These are phyloP conservation scores for Chrysoporthe deuterocubensis DNA, from an alignment of 2,329 filamentous ascomycete genomes.

Conservation along the genomic window DNA sequence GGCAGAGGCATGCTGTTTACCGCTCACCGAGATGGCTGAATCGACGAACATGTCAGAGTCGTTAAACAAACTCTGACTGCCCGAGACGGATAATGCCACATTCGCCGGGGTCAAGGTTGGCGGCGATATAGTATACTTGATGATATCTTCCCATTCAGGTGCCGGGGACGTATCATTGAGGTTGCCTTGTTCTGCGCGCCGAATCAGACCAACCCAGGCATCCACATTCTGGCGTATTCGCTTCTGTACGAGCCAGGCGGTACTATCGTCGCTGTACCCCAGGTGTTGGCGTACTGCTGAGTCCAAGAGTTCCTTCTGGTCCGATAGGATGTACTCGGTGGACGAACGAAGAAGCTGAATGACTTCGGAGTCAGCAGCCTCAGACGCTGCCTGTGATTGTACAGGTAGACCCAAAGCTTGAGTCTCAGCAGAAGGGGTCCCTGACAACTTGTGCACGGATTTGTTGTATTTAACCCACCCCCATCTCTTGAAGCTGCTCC, in stretches of 20 bases:
- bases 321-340: neutral
- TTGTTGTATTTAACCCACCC: neutral
- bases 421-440: too few relatives aligned
- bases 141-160: neutral
- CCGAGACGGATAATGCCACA: neutral
- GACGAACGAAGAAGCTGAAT: neutral
- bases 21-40: neutral
- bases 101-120: neutral
- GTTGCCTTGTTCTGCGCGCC: neutral
- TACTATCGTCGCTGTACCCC: neutral
- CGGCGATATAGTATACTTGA: neutral
- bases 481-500: neutral
- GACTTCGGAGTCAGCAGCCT: neutral
- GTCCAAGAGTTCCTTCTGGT: neutral
- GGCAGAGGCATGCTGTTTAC: neutral
- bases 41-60: neutral
- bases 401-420: too few relatives aligned
- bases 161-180: neutral
- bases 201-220: neutral
- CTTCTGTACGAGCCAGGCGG: neutral
- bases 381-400: neutral
- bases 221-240: neutral
- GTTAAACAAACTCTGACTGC: neutral
- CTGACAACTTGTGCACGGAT: neutral
- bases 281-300: neutral